Conservation (phyloP, 2,329 filamentous ascomycete species). For the Amauroascus niger region DNA sequence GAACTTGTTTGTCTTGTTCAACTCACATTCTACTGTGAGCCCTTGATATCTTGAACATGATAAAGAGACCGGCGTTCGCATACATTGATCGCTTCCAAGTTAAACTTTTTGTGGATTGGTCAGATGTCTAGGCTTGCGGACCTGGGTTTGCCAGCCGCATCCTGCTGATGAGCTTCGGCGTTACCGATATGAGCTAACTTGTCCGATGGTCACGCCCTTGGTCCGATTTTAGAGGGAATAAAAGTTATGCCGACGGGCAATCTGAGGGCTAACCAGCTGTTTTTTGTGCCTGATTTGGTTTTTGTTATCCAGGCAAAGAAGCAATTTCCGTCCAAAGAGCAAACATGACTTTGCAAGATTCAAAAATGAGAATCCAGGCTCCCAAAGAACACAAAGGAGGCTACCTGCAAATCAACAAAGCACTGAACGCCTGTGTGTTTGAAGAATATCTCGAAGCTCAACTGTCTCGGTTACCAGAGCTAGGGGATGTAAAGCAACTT, state of each 20-base stretch:
- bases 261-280: background rate
- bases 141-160: no score
- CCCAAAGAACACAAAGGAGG: constrained; percentile 25
- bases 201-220: no score
- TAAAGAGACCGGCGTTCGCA: no score
- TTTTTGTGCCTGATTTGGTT: background rate
- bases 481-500: constrained; percentile 36
- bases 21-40: no score
- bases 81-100: no score
- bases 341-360: background rate
- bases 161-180: no score
- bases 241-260: background rate
- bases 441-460: constrained; percentile 41
- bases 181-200: no score
- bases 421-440: constrained; percentile 40
- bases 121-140: no score
- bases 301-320: background rate
- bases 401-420: constrained; percentile 42
- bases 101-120: no score
- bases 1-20: no score
- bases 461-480: constrained; percentile 26
- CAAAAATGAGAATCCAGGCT: background rate
- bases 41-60: no score
- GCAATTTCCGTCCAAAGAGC: background rate
- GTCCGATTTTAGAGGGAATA: no score